Percentiles rank a stretch among this genome's conserved stretches.
Conservation (phyloP, 2,329 filamentous ascomycete species). For the Lasiodiplodia hormozganensis region DNA sequence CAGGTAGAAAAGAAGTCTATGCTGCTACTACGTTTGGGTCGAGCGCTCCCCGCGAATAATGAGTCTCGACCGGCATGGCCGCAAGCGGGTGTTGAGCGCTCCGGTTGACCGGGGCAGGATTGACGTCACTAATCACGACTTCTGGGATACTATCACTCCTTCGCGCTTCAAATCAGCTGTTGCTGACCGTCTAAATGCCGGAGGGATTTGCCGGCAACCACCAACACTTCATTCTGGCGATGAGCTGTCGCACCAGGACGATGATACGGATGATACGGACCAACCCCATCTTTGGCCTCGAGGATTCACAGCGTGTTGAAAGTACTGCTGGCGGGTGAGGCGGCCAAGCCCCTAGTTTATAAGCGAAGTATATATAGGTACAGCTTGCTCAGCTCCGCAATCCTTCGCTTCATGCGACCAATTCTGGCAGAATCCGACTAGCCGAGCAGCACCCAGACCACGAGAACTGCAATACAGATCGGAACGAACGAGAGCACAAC, state of each 20-base stretch:
- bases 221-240: background rate
- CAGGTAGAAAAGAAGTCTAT: constrained; percentile 2
- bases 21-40: background rate
- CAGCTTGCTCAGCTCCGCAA: constrained; percentile 11
- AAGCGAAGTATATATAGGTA: constrained; percentile 14
- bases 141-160: background rate
- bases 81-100: background rate
- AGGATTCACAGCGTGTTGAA: background rate
- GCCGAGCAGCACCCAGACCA: constrained; percentile 3
- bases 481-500: background rate
- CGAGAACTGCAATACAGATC: constrained; percentile 1
- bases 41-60: background rate
- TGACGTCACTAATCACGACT: constrained; percentile 8
- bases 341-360: background rate
- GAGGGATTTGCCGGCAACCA: background rate
- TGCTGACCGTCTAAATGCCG: background rate
- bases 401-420: constrained; percentile 13
- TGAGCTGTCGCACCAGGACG: background rate
- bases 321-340: background rate
- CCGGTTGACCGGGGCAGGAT: background rate
- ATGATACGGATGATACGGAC: background rate
- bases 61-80: background rate
- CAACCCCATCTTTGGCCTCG: background rate
- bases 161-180: background rate
- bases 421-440: constrained; percentile 11